phyloP scores from a whole-genome alignment of 257 asterid species.

The Ajuga chamaepitys region DNA sequence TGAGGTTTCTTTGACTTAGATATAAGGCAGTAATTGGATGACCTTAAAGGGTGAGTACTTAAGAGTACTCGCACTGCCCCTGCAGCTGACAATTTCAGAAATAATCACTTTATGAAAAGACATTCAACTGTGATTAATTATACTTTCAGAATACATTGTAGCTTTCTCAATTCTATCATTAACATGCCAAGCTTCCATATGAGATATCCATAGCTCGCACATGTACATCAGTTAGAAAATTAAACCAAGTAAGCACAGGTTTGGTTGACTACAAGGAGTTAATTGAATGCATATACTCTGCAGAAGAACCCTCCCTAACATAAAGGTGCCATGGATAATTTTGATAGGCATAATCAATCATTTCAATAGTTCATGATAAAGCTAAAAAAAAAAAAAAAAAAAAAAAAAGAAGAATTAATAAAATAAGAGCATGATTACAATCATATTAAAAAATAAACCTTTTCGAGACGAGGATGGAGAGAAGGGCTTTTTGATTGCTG shows the following conservation, averaged over 20 bases:
- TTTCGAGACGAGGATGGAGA: constrained; percentile 28
- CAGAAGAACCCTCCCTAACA: background rate
- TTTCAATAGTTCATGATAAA: background rate
- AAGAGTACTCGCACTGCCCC: background rate
- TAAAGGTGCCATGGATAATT: background rate
- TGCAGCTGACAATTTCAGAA: background rate
- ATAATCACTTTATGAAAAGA: background rate
- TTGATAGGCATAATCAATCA: background rate
- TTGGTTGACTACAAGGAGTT: background rate
- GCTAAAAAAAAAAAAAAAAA: background rate
- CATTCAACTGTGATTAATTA: background rate
- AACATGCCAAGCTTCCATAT: background rate
- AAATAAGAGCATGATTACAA: background rate
- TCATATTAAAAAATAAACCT: constrained; percentile 33
- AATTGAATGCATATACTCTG: background rate
- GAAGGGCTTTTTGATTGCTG: constrained; percentile 16
- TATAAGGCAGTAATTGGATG: background rate
- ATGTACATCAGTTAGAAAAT: background rate
- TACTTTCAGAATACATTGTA: background rate
- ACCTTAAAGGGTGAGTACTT: background rate
- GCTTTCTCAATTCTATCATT: background rate
- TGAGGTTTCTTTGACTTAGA: background rate
- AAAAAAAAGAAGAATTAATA: background rate
- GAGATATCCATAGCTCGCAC: background rate
- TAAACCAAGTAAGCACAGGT: background rate